phyloP scores from a whole-genome alignment of 352 stramenopile genomes.

The Globisporangium alternatum region DNA sequence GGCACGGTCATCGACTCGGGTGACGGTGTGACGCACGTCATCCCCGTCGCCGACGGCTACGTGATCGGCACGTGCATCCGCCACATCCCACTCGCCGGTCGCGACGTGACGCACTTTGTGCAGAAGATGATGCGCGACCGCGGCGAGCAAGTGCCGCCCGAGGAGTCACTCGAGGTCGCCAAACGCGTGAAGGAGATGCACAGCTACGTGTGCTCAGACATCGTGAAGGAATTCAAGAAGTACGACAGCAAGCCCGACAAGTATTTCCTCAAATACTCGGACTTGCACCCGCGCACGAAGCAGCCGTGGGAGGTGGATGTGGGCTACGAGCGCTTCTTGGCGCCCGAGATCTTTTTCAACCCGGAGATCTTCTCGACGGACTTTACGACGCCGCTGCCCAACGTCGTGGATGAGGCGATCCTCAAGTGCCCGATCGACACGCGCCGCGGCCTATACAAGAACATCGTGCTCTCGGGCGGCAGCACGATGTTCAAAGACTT shows the following conservation, averaged over 20 bases:
- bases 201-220: conserved; percentile 94
- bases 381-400: conserved; percentile 90
- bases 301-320: conserved; percentile 90
- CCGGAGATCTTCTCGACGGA: conserved; percentile 95
- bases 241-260: conserved; percentile 93
- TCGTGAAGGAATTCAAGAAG: conserved; percentile 96
- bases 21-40: conserved; percentile 94
- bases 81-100: conserved; percentile 92
- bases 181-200: conserved; percentile 94
- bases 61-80: conserved; percentile 95
- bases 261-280: conserved; percentile 88
- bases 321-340: conserved; percentile 93
- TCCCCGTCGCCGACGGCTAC: conserved; percentile 94
- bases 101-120: conserved; percentile 96
- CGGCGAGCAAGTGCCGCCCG: conserved; percentile 88
- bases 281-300: conserved; percentile 74
- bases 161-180: conserved; percentile 90
- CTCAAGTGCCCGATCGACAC: conserved; percentile 96
- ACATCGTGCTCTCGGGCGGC: conserved; percentile 94
- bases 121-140: conserved; percentile 92
- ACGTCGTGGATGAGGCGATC: conserved; percentile 94
- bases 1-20: conserved; percentile 94
- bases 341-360: conserved; percentile 97
- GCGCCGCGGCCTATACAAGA: conserved; percentile 93
- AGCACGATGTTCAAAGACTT: conserved; percentile 98